Conservation (phyloP, 192 early-diverging fungal genomes). For the Coemansia sp. region DNA sequence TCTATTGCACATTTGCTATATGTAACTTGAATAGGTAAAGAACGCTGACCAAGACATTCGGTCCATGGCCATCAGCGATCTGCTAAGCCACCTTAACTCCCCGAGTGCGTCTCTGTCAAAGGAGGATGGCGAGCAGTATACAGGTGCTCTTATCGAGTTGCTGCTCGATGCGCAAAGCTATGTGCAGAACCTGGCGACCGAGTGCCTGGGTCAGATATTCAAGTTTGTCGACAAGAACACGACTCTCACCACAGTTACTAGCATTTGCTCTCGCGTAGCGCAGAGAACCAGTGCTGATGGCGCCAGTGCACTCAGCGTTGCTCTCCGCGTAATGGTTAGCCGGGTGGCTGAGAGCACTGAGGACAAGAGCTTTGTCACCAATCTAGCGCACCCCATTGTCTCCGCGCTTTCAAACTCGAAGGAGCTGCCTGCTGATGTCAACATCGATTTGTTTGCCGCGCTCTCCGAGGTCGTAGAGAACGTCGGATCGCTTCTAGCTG, state of each 20-base stretch:
- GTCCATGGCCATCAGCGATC: constrained; percentile 42
- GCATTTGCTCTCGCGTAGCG: constrained; percentile 29
- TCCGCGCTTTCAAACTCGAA: constrained; percentile 20
- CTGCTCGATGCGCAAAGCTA: constrained; percentile 47
- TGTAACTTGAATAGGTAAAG: constrained; percentile 21
- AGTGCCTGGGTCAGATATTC: constrained; percentile 42
- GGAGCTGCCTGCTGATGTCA: constrained; percentile 22
- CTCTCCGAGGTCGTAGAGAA: constrained; percentile 31
- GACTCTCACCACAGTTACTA: constrained; percentile 8
- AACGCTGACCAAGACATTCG: constrained; percentile 49
- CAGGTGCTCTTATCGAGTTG: constrained; percentile 21
- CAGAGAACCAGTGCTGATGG: constrained; percentile 3
- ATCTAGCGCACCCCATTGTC: constrained; percentile 31
- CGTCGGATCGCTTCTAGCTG: constrained; percentile 32
- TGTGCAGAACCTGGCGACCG: constrained; percentile 49
- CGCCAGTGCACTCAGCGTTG: constrained; percentile 35
- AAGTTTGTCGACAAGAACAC: constrained; percentile 25
- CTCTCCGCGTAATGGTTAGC: constrained; percentile 33
- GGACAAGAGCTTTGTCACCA: constrained; percentile 25
- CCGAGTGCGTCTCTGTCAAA: constrained; percentile 5
- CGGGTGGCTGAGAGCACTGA: constrained; percentile 27
- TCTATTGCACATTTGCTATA: background rate
- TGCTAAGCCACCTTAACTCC: constrained; percentile 25
- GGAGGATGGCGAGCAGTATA: constrained; percentile 31
- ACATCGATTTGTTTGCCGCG: constrained; percentile 38